Conservation (phyloP, 371 early-diverging fungal species). For the Mucor velutinosus region DNA sequence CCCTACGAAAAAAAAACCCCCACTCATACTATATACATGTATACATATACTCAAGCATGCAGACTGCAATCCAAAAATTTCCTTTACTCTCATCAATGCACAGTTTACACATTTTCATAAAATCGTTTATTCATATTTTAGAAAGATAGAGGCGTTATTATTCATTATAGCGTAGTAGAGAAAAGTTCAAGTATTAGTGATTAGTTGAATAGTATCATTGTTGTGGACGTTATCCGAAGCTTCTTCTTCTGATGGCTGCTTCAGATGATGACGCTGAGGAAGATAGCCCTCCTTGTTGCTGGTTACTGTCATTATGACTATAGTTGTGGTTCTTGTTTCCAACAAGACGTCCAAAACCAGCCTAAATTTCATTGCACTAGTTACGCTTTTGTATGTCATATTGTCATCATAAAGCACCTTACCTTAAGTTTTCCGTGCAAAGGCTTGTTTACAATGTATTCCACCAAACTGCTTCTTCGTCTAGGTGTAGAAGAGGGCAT, state of each 20-base stretch:
- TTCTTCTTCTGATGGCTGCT: constrained; percentile 6
- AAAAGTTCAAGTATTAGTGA: neutral
- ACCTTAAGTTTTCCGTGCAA: constrained; percentile 14
- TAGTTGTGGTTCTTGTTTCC: neutral
- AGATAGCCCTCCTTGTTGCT: neutral
- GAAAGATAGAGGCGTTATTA: neutral
- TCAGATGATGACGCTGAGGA: neutral
- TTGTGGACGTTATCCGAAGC: neutral
- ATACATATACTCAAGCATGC: neutral
- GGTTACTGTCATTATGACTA: neutral
- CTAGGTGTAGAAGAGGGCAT: neutral
- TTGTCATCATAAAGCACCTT: neutral
- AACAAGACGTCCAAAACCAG: constrained; percentile 12
- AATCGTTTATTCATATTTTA: neutral
- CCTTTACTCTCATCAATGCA: neutral
- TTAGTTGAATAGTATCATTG: neutral
- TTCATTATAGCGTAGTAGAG: neutral
- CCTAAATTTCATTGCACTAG: constrained; percentile 1
- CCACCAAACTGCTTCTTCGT: constrained; percentile 21
- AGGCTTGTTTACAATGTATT: constrained; percentile 13
- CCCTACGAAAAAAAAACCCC: neutral
- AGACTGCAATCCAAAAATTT: neutral
- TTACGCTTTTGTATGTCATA: neutral
- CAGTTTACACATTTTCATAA: neutral
- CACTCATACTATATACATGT: neutral